Conservation (phyloP, 164 flowering plant species). For the Echeveria elegans region DNA sequence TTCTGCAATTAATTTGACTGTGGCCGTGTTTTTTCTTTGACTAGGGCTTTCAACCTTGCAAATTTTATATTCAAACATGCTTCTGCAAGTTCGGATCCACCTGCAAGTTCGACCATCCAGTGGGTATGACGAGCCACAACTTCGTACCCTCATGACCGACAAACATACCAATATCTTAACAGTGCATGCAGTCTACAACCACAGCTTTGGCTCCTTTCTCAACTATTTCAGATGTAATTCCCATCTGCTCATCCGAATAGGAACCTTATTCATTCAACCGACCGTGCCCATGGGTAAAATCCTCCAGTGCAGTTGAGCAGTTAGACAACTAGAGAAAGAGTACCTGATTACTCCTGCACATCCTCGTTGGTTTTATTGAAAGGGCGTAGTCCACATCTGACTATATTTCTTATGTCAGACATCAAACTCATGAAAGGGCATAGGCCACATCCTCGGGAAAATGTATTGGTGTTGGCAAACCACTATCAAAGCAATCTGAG, state of each 20-base stretch:
- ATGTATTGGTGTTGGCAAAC: too few species aligned
- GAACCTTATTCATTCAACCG: background rate
- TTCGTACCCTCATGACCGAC: constrained; percentile 38
- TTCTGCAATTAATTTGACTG: too few species aligned
- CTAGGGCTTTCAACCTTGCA: constrained; percentile 40
- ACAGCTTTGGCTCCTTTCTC: constrained; percentile 30
- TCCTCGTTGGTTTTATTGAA: background rate
- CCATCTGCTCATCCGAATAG: background rate
- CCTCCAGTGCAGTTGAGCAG: constrained; percentile 1
- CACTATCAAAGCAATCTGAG: too few species aligned
- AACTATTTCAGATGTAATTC: background rate
- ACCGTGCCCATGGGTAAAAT: background rate
- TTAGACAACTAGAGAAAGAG: background rate
- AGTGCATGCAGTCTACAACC: constrained; percentile 27
- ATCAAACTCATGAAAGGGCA: background rate
- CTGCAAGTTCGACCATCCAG: constrained; percentile 44
- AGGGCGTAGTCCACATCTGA: background rate
- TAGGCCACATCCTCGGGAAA: too few species aligned
- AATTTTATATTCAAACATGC: constrained; percentile 38
- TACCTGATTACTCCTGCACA: background rate
- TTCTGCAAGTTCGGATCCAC: constrained; percentile 44
- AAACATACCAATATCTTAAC: constrained; percentile 34
- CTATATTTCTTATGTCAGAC: background rate
- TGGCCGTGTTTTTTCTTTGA: background rate
- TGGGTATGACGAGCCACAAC: constrained; percentile 27